Percentiles rank a stretch among this genome's conserved stretches.
Evolutionary conservation across 139 green algal species (phyloP).

Genomic region (Haematococcus sp.): DNA sequence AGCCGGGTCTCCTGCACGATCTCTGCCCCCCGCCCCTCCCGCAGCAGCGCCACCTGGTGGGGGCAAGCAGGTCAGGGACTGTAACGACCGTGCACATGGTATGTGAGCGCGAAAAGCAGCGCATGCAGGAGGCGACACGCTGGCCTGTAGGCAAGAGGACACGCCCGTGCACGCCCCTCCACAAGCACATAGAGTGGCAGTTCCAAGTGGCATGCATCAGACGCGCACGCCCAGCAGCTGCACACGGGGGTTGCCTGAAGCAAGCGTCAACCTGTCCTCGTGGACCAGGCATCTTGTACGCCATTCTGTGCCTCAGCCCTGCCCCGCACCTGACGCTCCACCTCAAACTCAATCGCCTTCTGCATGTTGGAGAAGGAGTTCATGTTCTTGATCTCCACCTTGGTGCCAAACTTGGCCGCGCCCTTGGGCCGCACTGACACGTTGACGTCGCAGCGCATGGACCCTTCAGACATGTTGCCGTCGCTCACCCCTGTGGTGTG

Average conservation of each 20-base stretch:
- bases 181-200: background rate
- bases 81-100: too few species aligned
- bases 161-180: background rate
- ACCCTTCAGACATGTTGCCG: constrained; percentile 89
- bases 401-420: constrained; percentile 77
- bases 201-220: background rate
- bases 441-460: constrained; percentile 93
- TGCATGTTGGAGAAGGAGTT: constrained; percentile 96
- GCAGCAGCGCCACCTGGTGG: constrained; percentile 67
- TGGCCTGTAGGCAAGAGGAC: background rate
- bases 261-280: too few species aligned
- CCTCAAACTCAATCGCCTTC: constrained; percentile 93
- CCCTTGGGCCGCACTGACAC: constrained; percentile 65
- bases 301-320: too few species aligned
- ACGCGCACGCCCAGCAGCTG: too few species aligned
- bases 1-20: constrained; percentile 93
- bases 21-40: constrained; percentile 59
- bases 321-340: constrained; percentile 83
- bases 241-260: too few species aligned
- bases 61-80: too few species aligned
- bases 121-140: background rate
- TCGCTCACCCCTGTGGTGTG: constrained; percentile 65
- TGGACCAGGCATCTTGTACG: too few species aligned
- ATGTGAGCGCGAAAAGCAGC: background rate
- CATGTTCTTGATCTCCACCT: constrained; percentile 99